Evolutionary conservation across 2,329 filamentous ascomycete genomes (phyloP), one percentile per base, ranked within the genome.

Genomic region (Fusarium agapanthi): DNA sequence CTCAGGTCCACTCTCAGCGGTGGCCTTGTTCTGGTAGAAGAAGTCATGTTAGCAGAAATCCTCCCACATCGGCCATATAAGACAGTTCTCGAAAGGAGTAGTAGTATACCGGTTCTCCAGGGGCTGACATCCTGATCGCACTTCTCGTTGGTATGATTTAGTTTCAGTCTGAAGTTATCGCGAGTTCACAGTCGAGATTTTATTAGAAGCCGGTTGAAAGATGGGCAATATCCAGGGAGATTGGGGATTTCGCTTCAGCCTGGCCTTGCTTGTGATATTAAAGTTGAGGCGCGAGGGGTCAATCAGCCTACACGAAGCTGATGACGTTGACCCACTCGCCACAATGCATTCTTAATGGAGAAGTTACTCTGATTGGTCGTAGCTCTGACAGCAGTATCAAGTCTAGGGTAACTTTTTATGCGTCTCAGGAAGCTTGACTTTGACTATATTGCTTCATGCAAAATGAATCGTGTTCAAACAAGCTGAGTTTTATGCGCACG

Each of bases 1-100:
- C 81, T 92, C 90, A 41, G 90, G 87, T 67, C 80, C 86, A 60
- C 80, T 80, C 61, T 82, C 81, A 35, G 79, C 77, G 40, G 81
- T 79, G 43, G 79, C 77, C 75, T 88, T 89, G 75, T 78, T 82
- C 84, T 88, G 71, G 20, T 56, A 50, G n/a, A 50, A 60, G 70
- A 61, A 53, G 35, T 35, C 47, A 57, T 61, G 72, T 80, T 69
- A 79, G 78, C 61, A 44, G 35, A 61, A 50, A 59, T 44, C 62
- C 56, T 65, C 50, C 43, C 55, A 48, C 67, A 55, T 67, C 69
- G 75, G 63, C 32, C 62, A 47, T 58, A 55, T 26, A 53, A 48
- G 40, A 45, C 43, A 35, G 60, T 38, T 47, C 37, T 44, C 45
- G 28, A 53, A 55, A 54, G 59, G 61, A 73, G 76, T 54, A 61